Base-by-base conservation (phyloP, 345 rosid species). In the Camelina hispida region DNA sequence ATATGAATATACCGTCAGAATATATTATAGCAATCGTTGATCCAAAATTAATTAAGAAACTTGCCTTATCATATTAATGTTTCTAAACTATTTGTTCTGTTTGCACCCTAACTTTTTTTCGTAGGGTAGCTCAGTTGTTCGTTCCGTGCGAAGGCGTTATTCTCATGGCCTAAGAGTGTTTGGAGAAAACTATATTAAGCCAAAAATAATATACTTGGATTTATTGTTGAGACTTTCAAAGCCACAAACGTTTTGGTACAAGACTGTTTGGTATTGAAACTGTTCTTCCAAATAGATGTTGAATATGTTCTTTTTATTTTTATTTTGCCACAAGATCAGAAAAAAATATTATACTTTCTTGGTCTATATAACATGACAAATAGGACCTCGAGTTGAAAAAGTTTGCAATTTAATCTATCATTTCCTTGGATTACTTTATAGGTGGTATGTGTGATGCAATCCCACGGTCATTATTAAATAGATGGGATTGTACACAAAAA, bases 121-220 rank as follows among this genome's bases (percentile, higher is more conserved):
- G 64, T 63, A 20, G 37, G 71, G 56, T 55, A 55, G 71, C 65
- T 74, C 66, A 46, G 51, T 56, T 55, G 59, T 66, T 74, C 51
- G 66, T 35, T 34, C 32, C 11, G 38, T 32, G 43, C 37, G 46
- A 71, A 47, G 66, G 66, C 78, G 56, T 35, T 56, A 46, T 42
- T 44, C 56, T 57, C 58, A 38, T 66, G 72, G 78, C 61, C 61
- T 57, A 35, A 37, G 3, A 11, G n/a, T 25, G 10, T 48, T 61
- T 71, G 17, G 51, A 5, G 22, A 34, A 47, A 59, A 69, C 44
- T 46, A 9, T 18, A 46, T 25, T 25, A 30, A 54, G 54, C 53
- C 35, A 53, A 25, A 67, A 38, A 15, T 15, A 1, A 3, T 32
- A 32, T 7, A 25, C 20, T 34, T 28, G n/a, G 68, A 37, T 16